A percentile compares a stretch with the other conserved stretches of the same genome.
Conservation (phyloP, 2,329 filamentous ascomycete species). For the Fusarium chuoi region DNA sequence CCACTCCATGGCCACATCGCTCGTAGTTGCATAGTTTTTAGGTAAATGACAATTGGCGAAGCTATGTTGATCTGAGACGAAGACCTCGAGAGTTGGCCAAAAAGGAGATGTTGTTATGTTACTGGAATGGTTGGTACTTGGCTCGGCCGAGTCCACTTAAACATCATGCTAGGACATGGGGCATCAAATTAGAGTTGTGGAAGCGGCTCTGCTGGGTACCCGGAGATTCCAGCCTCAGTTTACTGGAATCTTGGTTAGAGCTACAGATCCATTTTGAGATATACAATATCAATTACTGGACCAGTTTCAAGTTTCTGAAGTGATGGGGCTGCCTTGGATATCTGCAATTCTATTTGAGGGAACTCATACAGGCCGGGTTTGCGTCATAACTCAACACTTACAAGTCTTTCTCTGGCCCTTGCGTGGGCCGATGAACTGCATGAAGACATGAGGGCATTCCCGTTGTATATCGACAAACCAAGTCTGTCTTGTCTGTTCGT, state of each 20-base stretch:
- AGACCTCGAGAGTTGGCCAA: neutral
- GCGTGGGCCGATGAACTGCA: conserved; percentile 18
- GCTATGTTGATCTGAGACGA: neutral
- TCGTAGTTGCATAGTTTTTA: neutral
- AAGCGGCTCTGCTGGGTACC: conserved; percentile 31
- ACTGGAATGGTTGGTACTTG: conserved; percentile 6
- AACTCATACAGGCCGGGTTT: conserved; percentile 6
- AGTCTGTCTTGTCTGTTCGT: conserved; percentile 14
- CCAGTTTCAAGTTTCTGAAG: conserved; percentile 14
- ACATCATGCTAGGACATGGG: conserved; percentile 30
- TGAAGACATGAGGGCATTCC: conserved; percentile 21
- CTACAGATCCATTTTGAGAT: neutral
- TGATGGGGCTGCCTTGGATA: neutral
- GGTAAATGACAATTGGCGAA: neutral
- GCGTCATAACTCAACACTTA: conserved; percentile 37
- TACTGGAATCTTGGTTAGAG: neutral
- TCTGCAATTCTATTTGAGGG: neutral
- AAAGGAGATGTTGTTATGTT: neutral
- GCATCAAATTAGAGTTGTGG: conserved; percentile 26
- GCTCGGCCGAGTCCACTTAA: conserved; percentile 28
- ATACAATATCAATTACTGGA: neutral
- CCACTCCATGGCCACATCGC: neutral
- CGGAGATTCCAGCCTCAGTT: neutral
- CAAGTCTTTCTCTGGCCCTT: conserved; percentile 17
- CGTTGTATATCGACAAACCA: conserved; percentile 5